These are phyloP conservation scores for Priceomyces carsonii DNA, from an alignment of 805 yeast species.

Conservation along the genomic window DNA sequence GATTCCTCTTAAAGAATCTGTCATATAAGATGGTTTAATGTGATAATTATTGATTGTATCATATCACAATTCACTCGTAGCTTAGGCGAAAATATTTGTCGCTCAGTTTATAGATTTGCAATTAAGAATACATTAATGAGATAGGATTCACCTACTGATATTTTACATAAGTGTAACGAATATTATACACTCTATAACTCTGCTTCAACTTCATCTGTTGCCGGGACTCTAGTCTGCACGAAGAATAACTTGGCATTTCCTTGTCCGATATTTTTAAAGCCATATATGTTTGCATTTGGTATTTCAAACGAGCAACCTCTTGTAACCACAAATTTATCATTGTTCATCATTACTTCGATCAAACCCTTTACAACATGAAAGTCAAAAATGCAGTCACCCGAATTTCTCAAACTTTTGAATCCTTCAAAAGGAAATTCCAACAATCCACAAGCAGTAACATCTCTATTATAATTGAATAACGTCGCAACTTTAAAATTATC, in stretches of 20 bases:
- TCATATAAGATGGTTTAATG: too few species aligned
- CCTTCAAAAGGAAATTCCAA: constrained; percentile 64
- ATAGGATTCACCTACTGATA: too few species aligned
- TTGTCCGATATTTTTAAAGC: constrained; percentile 62
- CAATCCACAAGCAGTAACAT: constrained; percentile 72
- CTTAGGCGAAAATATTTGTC: too few species aligned
- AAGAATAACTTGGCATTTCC: constrained; percentile 66
- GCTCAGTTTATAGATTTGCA: too few species aligned
- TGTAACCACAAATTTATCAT: constrained; percentile 57
- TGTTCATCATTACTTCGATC: constrained; percentile 65
- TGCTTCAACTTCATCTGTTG: constrained; percentile 8
- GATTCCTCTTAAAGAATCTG: too few species aligned
- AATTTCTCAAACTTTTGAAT: constrained; percentile 56
- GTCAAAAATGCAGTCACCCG: constrained; percentile 68
- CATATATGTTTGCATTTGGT: constrained; percentile 75
- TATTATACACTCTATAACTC: constrained; percentile 6
- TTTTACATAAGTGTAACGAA: constrained; percentile 2
- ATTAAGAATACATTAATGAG: too few species aligned
- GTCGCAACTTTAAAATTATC: constrained; percentile 63
- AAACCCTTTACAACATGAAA: constrained; percentile 75
- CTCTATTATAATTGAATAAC: constrained; percentile 62
- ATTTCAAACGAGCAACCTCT: constrained; percentile 79
- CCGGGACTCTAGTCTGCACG: constrained; percentile 49
- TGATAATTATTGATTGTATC: too few species aligned
- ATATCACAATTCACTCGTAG: too few species aligned